phyloP scores from a whole-genome alignment of 495 filamentous ascomycete genomes.

The Neurospora cerealis region DNA sequence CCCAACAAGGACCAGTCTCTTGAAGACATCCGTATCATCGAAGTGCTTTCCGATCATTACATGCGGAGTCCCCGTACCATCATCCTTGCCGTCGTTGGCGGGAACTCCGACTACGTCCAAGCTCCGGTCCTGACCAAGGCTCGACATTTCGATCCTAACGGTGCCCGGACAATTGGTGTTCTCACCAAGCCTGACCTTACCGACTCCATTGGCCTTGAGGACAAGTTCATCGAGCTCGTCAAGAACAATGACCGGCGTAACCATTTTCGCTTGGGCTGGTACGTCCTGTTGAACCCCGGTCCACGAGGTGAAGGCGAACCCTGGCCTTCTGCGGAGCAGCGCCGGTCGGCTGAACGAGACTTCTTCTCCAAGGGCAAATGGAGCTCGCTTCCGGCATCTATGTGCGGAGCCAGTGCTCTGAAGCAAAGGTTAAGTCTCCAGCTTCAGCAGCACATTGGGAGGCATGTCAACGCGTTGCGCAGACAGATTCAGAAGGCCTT shows the following conservation, averaged over 20 bases:
- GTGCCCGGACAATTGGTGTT: conserved; percentile 39
- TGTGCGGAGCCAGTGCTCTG: conserved; percentile 25
- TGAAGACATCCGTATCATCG: conserved; percentile 36
- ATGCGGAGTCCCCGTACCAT: conserved; percentile 42
- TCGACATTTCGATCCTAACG: conserved; percentile 32
- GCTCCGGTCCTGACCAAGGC: conserved; percentile 38
- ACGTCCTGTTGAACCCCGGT: conserved; percentile 47
- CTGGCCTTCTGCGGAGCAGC: conserved; percentile 22
- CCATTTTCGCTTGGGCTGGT: conserved; percentile 52
- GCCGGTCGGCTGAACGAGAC: conserved; percentile 16
- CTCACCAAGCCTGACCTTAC: conserved; percentile 44
- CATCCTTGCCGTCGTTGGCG: conserved; percentile 43
- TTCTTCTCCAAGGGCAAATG: conserved; percentile 35
- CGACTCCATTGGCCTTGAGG: conserved; percentile 34
- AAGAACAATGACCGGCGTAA: conserved; percentile 46
- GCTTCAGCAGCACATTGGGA: conserved; percentile 29
- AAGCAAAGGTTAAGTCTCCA: conserved; percentile 27
- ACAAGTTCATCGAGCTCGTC: conserved; percentile 42
- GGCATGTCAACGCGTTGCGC: conserved; percentile 23
- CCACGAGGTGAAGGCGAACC: conserved; percentile 27
- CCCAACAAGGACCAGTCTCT: conserved; percentile 37
- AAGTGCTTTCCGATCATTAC: conserved; percentile 36
- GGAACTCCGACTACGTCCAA: conserved; percentile 41
- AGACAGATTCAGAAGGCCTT: conserved; percentile 28
- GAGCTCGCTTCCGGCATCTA: conserved; percentile 22